Conservation (phyloP, 2,329 filamentous ascomycete genomes). For the Penicillium brevicompactum region DNA sequence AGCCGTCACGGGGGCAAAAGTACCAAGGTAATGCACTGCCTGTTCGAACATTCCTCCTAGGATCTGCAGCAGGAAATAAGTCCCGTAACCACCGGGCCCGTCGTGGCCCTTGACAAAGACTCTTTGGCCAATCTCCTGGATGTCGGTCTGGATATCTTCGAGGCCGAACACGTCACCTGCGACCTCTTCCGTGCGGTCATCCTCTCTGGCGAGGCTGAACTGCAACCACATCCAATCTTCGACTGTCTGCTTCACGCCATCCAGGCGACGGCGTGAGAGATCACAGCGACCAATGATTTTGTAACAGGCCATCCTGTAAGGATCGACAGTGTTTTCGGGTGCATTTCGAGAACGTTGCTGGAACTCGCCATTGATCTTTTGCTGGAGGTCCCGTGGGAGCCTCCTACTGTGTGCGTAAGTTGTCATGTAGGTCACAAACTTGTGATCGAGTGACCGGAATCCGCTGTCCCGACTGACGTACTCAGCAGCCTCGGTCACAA, state of each 20-base stretch:
- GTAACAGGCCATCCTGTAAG: conserved; percentile 96
- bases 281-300: conserved; percentile 88
- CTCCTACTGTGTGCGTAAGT: conserved; percentile 80
- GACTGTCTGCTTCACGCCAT: conserved; percentile 60
- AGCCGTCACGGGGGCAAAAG: conserved; percentile 87
- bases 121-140: conserved; percentile 84
- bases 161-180: conserved; percentile 65
- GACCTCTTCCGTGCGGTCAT: conserved; percentile 62
- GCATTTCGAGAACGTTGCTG: conserved; percentile 81
- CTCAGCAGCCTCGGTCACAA: conserved; percentile 78
- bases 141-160: conserved; percentile 73
- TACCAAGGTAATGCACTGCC: conserved; percentile 86
- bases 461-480: conserved; percentile 81
- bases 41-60: conserved; percentile 92
- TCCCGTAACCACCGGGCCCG: conserved; percentile 77
- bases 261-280: conserved; percentile 58
- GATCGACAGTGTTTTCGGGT: conserved; percentile 84
- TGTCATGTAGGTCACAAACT: conserved; percentile 84
- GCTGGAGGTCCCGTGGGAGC: conserved; percentile 76
- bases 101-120: conserved; percentile 86
- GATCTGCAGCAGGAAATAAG: conserved; percentile 91
- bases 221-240: conserved; percentile 71
- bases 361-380: conserved; percentile 88
- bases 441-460: conserved; percentile 88
- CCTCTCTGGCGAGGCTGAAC: conserved; percentile 64